Evolutionary conservation across 2,329 filamentous ascomycete genomes (phyloP), one percentile per base, ranked within the genome.

Genomic region (Microdochium paspali): DNA sequence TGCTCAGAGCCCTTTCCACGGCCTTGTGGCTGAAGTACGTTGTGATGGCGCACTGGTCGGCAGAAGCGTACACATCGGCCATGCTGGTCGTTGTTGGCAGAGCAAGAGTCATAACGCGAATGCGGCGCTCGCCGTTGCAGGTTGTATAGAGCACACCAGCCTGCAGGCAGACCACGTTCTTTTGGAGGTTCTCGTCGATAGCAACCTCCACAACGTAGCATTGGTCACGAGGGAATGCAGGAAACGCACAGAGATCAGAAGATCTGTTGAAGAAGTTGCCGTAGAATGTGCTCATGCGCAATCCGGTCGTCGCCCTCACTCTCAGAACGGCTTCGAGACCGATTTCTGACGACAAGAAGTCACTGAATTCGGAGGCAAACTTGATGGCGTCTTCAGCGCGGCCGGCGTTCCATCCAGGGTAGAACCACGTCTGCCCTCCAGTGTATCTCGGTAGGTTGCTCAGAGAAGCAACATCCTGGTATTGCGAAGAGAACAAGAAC

Each of bases 201-300:
- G 93, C 90, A 47, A 98, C 94, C 67, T 98, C 93, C 20, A 98
- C 91, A 40, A 97, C 93, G 62, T 97, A 97, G 53, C 87, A 90
- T 66, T 98, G 93, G 60, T 98, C 93, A 62, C 93, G 85, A 26
- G 93, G 93, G 74, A 98, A 97, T 0, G 93, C 90, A 2, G 93
- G 93, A 76, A 98, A 98, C 12, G 93, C 93, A 65, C 93, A 97
- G 26, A 98, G 80, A 69, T 98, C 93, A 15, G 90, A 96, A 63
- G 89, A 95, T 57, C 93, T 81, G 73, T 97, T 98, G 77, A 98
- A 98, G 70, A 98, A 98, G 72, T 98, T 98, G 56, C 93, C 93
- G 66, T 97, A 98, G 70, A 98, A 98, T 2, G 91, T 90, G 70
- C 84, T 95, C 87, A 97, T 97, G 47, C 93, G 83, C 50, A 98